A percentile compares a stretch with the other conserved stretches of the same genome.
These are phyloP conservation scores for Leucocoprinus leucothites DNA, from an alignment of 768 basidiomycete genomes.

Conservation along the genomic window DNA sequence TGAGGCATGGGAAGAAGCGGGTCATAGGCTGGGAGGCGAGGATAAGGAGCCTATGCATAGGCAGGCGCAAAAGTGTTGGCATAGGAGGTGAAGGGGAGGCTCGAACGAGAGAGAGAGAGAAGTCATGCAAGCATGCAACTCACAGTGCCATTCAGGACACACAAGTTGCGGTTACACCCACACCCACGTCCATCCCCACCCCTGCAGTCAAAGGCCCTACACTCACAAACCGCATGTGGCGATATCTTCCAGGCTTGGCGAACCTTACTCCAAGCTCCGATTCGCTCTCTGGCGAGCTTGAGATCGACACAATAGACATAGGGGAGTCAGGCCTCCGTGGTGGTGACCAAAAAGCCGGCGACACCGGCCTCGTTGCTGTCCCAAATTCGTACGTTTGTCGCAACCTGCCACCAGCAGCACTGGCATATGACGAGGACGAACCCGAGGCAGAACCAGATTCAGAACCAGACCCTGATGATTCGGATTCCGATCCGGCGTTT, in stretches of 20 bases:
- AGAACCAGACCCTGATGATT: neutral
- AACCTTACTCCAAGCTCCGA: conserved; percentile 1
- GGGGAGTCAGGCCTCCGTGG: conserved; percentile 1
- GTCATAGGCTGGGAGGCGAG: neutral
- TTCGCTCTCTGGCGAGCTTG: conserved; percentile 5
- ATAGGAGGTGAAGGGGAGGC: too few relatives aligned
- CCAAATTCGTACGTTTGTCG: conserved; percentile 2
- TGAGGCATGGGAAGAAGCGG: neutral
- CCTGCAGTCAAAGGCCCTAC: neutral
- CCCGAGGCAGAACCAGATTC: neutral
- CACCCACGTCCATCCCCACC: conserved; percentile 1
- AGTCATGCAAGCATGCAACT: neutral
- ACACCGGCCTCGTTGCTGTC: conserved; percentile 4
- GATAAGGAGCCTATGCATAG: neutral
- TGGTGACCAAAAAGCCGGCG: conserved; percentile 9
- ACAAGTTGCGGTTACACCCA: conserved; percentile 5
- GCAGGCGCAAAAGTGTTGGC: neutral
- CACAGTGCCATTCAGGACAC: conserved; percentile 2
- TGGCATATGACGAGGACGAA: neutral
- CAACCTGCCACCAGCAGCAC: neutral
- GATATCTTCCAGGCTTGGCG: neutral
- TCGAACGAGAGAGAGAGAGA: neutral
- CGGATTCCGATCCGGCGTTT: neutral
- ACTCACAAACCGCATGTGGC: neutral
- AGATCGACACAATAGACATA: neutral